Evolutionary conservation across 2,329 filamentous ascomycete genomes (phyloP).

Genomic region (Diplocarpon rosae): DNA sequence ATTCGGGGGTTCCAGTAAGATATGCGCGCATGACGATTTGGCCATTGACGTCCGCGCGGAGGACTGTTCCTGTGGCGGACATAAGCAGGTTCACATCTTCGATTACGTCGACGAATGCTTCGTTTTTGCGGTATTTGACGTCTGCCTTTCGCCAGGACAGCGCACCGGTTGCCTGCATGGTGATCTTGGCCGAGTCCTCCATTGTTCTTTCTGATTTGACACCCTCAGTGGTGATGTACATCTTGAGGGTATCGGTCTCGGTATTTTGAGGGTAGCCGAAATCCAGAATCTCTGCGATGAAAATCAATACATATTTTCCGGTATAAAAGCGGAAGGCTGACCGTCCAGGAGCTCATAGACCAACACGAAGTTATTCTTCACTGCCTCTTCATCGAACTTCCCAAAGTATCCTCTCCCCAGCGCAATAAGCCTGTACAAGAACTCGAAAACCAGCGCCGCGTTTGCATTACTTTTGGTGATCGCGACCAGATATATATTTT

Average conservation of each 20-base stretch:
- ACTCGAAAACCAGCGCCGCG: slow-evolving; percentile 95
- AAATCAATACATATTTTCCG: slow-evolving; percentile 8
- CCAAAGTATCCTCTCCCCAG: slow-evolving; percentile 94
- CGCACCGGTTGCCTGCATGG: slow-evolving; percentile 96
- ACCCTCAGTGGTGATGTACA: slow-evolving; percentile 99
- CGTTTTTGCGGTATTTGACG: slow-evolving; percentile 98
- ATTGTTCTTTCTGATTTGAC: slow-evolving; percentile 81
- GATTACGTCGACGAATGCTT: slow-evolving; percentile 98
- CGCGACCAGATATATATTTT: slow-evolving; percentile 96
- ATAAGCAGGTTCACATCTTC: slow-evolving; percentile 98
- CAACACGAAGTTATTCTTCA: slow-evolving; percentile 99
- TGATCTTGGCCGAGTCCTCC: slow-evolving; percentile 95
- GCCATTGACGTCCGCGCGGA: slow-evolving; percentile 91
- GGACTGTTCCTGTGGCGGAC: slow-evolving; percentile 91
- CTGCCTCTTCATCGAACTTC: slow-evolving; percentile 97
- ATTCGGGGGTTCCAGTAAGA: slow-evolving; percentile 90
- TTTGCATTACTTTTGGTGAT: slow-evolving; percentile 99
- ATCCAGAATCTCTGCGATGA: slow-evolving; percentile 74
- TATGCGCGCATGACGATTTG: slow-evolving; percentile 99
- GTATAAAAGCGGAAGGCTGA: slow-evolving; percentile 31
- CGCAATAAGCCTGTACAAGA: slow-evolving; percentile 82
- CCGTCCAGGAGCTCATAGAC: slow-evolving; percentile 95
- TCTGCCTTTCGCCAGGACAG: slow-evolving; percentile 94
- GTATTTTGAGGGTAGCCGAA: slow-evolving; percentile 99
- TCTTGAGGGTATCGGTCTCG: slow-evolving; percentile 96